Evolutionary conservation across 2,329 filamentous ascomycete genomes (phyloP).

Genomic region (Cladophialophora exuberans): DNA sequence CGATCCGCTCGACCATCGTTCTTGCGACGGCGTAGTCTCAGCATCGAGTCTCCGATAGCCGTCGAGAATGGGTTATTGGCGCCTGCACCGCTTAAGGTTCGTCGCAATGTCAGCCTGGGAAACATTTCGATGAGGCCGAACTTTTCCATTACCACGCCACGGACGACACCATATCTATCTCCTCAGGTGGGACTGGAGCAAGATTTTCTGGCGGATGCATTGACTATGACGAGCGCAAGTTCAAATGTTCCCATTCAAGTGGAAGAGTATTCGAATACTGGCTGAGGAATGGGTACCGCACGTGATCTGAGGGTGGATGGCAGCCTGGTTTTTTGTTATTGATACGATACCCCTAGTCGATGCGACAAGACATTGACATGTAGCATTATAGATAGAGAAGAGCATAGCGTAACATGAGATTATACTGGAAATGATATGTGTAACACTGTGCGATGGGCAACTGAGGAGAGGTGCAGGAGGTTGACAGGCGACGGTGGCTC

Average conservation of each 20-base stretch:
- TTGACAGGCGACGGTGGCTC: not conserved
- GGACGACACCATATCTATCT: slow-evolving; percentile 22
- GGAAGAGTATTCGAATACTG: not conserved
- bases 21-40: slow-evolving; percentile 25
- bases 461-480: not conserved
- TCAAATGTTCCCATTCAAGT: slow-evolving; percentile 3
- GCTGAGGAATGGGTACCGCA: not conserved
- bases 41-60: slow-evolving; percentile 19
- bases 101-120: slow-evolving; percentile 27
- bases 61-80: slow-evolving; percentile 8
- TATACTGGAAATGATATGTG: slow-evolving; percentile 7
- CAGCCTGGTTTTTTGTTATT: not conserved
- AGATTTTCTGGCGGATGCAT: slow-evolving; percentile 20
- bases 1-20: slow-evolving; percentile 27
- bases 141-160: slow-evolving; percentile 16
- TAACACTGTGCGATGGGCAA: not conserved
- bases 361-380: slow-evolving; percentile 4
- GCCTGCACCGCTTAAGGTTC: slow-evolving; percentile 15
- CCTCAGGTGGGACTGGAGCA: slow-evolving; percentile 19
- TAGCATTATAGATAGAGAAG: slow-evolving; percentile 18
- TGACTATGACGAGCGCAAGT: slow-evolving; percentile 19
- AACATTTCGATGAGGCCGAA: slow-evolving; percentile 21
- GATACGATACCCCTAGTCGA: slow-evolving; percentile 22
- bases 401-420: slow-evolving; percentile 3
- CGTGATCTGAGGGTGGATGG: not conserved